Percentiles rank a stretch among this genome's conserved stretches.
These are phyloP conservation scores for Trapa bicornis DNA, from an alignment of 345 rosid genomes.

Conservation along the genomic window DNA sequence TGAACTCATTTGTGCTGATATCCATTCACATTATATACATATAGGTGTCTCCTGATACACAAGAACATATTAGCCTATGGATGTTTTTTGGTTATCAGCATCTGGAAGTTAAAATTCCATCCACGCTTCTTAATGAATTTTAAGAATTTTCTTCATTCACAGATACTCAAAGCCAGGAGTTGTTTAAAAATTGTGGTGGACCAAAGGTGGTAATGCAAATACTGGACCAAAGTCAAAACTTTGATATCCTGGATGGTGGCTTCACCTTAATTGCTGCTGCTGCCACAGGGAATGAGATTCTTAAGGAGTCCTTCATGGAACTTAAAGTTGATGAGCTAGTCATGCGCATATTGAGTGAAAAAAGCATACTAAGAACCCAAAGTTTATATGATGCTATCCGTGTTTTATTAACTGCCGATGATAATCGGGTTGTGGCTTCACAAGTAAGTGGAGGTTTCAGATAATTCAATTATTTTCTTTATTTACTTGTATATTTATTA, in stretches of 20 bases:
- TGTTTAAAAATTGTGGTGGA: conserved; percentile 43
- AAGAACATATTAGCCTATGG: too few species aligned
- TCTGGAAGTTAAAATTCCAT: too few species aligned
- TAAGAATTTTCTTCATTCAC: conserved; percentile 8
- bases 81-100: too few species aligned
- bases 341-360: conserved; percentile 37
- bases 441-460: conserved; percentile 43
- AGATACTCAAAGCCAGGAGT: conserved; percentile 67
- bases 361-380: conserved; percentile 26
- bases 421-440: conserved; percentile 86
- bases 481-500: too few species aligned
- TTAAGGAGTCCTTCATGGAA: conserved; percentile 73
- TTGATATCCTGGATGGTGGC: conserved; percentile 39
- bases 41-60: too few species aligned
- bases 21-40: too few species aligned
- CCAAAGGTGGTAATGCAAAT: conserved; percentile 39
- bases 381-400: conserved; percentile 66
- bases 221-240: conserved; percentile 31
- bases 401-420: conserved; percentile 73
- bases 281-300: conserved; percentile 75
- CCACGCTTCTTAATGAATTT: too few species aligned
- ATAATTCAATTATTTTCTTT: not conserved
- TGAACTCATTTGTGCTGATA: too few species aligned
- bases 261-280: conserved; percentile 64
- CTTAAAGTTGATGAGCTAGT: conserved; percentile 65